Conservation (phyloP, 345 rosid species). For the sweet orange (Citrus sinensis) region DNA sequence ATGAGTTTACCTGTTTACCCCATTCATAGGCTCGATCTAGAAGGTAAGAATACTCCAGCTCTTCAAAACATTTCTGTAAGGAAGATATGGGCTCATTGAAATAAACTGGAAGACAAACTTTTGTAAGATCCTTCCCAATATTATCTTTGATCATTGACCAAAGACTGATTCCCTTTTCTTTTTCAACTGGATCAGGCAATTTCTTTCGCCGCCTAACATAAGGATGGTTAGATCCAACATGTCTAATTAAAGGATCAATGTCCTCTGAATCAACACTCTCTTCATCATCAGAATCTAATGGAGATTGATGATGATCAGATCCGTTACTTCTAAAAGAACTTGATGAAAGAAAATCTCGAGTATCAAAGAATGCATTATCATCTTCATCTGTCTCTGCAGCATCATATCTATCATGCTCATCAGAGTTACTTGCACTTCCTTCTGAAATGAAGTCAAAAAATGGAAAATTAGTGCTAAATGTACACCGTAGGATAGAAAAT, state of each 20-base stretch:
- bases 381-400: constrained; percentile 28
- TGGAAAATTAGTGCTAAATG: not conserved
- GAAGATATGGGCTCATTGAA: constrained; percentile 38
- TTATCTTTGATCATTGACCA: constrained; percentile 39
- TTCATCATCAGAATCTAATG: constrained; percentile 21
- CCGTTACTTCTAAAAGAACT: constrained; percentile 26
- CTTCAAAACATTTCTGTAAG: constrained; percentile 33
- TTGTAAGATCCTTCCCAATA: constrained; percentile 31
- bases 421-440: constrained; percentile 28
- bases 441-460: constrained; percentile 11
- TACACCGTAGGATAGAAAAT: not conserved
- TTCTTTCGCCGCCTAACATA: constrained; percentile 25
- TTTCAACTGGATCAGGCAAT: constrained; percentile 30
- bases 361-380: constrained; percentile 23
- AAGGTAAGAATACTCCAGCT: constrained; percentile 30
- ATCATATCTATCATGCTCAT: constrained; percentile 22
- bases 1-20: constrained; percentile 24
- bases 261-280: constrained; percentile 15
- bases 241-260: constrained; percentile 14
- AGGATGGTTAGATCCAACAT: constrained; percentile 14
- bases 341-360: constrained; percentile 30
- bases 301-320: constrained; percentile 11
- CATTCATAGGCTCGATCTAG: constrained; percentile 30
- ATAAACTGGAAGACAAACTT: constrained; percentile 35
- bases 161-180: constrained; percentile 29